Evolutionary conservation across 2,329 filamentous ascomycete species (phyloP).

Genomic region (Kalmusia sp.): DNA sequence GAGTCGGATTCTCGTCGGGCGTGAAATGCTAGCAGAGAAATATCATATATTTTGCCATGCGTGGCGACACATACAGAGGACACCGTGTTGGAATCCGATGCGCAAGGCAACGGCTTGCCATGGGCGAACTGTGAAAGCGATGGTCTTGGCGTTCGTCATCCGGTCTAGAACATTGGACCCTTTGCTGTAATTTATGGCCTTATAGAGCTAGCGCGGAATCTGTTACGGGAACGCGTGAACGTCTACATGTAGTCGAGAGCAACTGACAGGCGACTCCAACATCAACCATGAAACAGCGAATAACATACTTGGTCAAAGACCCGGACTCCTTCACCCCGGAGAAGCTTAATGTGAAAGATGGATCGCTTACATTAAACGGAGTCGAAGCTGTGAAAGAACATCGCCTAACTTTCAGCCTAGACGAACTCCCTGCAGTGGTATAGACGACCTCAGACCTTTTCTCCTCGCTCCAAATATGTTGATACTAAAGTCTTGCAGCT

Average conservation of each 20-base stretch:
- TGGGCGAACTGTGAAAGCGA: constrained; percentile 13
- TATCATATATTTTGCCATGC: constrained; percentile 4
- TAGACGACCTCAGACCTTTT: background rate
- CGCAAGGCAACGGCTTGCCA: background rate
- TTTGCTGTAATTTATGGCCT: background rate
- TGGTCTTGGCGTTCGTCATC: constrained; percentile 29
- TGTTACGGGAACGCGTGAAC: constrained; percentile 6
- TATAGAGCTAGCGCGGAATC: background rate
- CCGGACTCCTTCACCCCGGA: constrained; percentile 70
- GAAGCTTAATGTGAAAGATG: constrained; percentile 64
- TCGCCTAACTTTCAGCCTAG: constrained; percentile 73
- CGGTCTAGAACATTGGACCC: no score
- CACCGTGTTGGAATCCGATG: constrained; percentile 12
- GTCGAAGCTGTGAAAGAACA: constrained; percentile 78
- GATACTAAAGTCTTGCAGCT: constrained; percentile 55
- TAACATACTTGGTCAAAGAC: constrained; percentile 75
- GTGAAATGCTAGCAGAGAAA: background rate
- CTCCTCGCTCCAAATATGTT: constrained; percentile 2
- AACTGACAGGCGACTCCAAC: constrained; percentile 1
- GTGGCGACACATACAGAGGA: constrained; percentile 27
- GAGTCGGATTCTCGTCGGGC: background rate
- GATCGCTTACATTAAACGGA: constrained; percentile 63
- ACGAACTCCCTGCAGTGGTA: constrained; percentile 75
- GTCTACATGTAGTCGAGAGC: background rate
- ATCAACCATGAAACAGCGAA: constrained; percentile 70